A percentile compares a stretch with the other conserved stretches of the same genome.
phyloP scores from a whole-genome alignment of 1,139 yeast species.

The Sugiyamaella castrensis region DNA sequence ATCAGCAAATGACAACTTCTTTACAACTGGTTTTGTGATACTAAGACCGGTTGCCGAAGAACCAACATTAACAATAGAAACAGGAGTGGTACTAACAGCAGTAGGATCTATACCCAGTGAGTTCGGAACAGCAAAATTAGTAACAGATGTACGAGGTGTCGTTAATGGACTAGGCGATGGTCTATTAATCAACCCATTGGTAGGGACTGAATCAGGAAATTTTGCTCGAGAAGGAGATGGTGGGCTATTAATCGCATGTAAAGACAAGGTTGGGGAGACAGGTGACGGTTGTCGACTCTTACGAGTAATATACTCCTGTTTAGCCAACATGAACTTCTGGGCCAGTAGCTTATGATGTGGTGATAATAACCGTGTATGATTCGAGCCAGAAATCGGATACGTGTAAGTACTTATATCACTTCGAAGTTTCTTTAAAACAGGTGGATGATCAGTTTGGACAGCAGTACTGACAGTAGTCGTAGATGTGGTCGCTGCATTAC shows the following conservation, averaged over 20 bases:
- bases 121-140: not conserved
- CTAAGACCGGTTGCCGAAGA: slow-evolving; percentile 14
- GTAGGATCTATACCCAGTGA: not conserved
- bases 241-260: slow-evolving; percentile 5
- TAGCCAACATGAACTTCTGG: slow-evolving; percentile 12
- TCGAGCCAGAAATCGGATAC: not conserved
- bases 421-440: slow-evolving; percentile 15
- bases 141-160: slow-evolving; percentile 4
- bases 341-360: slow-evolving; percentile 14
- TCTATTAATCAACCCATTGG: not conserved
- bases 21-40: slow-evolving; percentile 31
- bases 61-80: too few relatives aligned
- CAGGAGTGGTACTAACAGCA: not conserved
- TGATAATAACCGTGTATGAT: slow-evolving; percentile 4
- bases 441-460: slow-evolving; percentile 15
- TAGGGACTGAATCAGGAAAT: slow-evolving; percentile 1
- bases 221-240: slow-evolving; percentile 8
- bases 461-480: slow-evolving; percentile 2
- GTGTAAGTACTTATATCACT: not conserved
- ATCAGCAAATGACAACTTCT: slow-evolving; percentile 80
- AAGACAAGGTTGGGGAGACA: slow-evolving; percentile 2
- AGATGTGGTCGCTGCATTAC: slow-evolving; percentile 1
- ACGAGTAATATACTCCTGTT: slow-evolving; percentile 11
- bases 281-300: slow-evolving; percentile 8
- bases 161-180: slow-evolving; percentile 5